phyloP scores from a whole-genome alignment of 441 rosid genomes.

The Adansonia gregorii region DNA sequence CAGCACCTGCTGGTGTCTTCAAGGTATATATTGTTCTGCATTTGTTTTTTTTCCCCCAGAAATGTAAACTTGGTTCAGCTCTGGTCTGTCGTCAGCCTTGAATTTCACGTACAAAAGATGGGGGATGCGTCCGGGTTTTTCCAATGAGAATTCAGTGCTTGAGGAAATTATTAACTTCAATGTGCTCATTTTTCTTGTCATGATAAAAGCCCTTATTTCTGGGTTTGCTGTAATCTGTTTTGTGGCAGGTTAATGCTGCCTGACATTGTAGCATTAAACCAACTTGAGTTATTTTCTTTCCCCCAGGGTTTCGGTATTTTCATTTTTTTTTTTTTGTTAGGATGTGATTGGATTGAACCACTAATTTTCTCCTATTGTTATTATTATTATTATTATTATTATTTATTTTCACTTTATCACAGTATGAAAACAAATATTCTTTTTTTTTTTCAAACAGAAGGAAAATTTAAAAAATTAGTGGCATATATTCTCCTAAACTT shows the following conservation, averaged over 20 bases:
- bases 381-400: too few species aligned
- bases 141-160: not conserved
- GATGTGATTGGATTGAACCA: not conserved
- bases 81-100: not conserved
- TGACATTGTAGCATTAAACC: not conserved
- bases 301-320: too few species aligned
- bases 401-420: not conserved
- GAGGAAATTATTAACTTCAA: not conserved
- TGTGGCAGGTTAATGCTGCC: not conserved
- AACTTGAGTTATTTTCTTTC: not conserved
- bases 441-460: not conserved
- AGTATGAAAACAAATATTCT: not conserved
- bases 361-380: not conserved
- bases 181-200: not conserved
- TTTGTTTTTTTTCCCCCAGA: not conserved
- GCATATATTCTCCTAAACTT: constrained; percentile 39
- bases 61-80: not conserved
- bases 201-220: not conserved
- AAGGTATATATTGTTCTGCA: not conserved
- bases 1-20: not conserved
- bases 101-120: not conserved
- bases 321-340: not conserved
- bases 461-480: constrained; percentile 39
- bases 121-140: not conserved
- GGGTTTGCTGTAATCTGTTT: not conserved